Percentiles rank a stretch among this genome's conserved stretches.
Conservation (phyloP, 1,284 basidiomycete genomes). For the Ceratobasidium sp. region DNA sequence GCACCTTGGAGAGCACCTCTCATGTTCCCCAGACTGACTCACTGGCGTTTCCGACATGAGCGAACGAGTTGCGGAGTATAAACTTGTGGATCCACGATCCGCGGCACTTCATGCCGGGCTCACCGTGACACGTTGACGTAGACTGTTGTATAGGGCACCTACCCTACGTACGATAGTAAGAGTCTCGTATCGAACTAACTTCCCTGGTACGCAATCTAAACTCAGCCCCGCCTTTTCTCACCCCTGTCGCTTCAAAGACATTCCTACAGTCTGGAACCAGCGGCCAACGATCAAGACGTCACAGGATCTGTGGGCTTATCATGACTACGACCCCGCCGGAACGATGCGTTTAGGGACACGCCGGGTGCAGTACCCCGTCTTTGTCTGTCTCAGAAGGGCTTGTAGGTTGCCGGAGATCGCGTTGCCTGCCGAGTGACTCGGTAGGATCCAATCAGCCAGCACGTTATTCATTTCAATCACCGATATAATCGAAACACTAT, state of each 20-base stretch:
- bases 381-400: slow-evolving; percentile 13
- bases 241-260: background rate
- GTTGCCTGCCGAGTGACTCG: background rate
- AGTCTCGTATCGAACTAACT: background rate
- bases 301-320: slow-evolving; percentile 13
- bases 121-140: background rate
- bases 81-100: background rate
- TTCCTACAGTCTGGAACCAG: background rate
- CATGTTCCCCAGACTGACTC: background rate
- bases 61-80: background rate
- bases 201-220: background rate
- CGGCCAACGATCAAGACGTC: background rate
- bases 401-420: slow-evolving; percentile 10
- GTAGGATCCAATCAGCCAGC: background rate
- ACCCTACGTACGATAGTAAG: background rate
- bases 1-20: background rate
- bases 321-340: slow-evolving; percentile 2
- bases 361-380: background rate
- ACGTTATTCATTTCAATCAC: slow-evolving; percentile 9
- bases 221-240: slow-evolving; percentile 10
- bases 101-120: background rate
- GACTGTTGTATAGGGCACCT: background rate
- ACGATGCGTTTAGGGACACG: background rate
- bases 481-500: slow-evolving; percentile 17
- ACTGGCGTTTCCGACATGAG: no score